These are phyloP conservation scores for Leishmania tropica DNA, from an alignment of 208 protist species.

Conservation along the genomic window DNA sequence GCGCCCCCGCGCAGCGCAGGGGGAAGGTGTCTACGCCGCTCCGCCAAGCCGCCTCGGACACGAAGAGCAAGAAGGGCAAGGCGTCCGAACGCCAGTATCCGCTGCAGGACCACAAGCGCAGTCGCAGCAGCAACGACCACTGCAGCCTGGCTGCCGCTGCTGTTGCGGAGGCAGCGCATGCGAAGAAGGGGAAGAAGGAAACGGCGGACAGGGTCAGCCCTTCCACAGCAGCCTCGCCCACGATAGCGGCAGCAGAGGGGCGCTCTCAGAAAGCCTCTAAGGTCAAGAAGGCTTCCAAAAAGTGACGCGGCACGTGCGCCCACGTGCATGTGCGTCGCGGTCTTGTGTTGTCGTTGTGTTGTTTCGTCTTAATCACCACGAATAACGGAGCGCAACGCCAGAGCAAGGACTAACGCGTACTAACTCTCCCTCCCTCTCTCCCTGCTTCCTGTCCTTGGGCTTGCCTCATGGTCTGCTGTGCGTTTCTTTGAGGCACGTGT, in stretches of 20 bases:
- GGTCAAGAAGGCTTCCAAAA: conserved; percentile 19
- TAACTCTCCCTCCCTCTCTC: background rate
- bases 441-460: background rate
- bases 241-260: background rate
- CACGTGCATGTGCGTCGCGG: background rate
- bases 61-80: background rate
- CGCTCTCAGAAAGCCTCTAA: conserved; percentile 19
- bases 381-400: background rate
- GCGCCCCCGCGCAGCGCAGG: background rate
- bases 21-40: background rate
- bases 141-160: background rate
- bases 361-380: background rate
- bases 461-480: too few relatives aligned
- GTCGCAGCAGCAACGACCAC: conserved; percentile 20
- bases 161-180: background rate
- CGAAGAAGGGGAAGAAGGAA: conserved; percentile 18
- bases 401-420: conserved; percentile 1
- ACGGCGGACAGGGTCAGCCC: conserved; percentile 1
- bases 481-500: background rate
- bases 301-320: background rate
- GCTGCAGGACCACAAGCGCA: conserved; percentile 8
- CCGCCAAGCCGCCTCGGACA: background rate
- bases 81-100: background rate
- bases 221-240: background rate
- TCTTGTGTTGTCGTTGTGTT: background rate